Conservation (phyloP, 768 basidiomycete genomes). For the Podaxis sp. region DNA sequence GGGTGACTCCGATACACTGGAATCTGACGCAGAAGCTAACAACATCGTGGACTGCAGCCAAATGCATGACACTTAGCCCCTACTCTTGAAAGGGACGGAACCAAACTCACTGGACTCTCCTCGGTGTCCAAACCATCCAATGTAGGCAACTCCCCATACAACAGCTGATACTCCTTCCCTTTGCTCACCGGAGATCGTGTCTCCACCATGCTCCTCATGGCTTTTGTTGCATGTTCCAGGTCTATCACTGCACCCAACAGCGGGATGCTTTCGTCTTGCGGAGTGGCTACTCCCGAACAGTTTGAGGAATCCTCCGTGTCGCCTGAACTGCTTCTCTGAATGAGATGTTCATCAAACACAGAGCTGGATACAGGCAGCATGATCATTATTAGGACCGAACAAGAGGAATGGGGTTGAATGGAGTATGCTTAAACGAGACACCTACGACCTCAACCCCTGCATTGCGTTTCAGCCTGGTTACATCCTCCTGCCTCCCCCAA, state of each 20-base stretch:
- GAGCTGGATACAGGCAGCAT: not conserved
- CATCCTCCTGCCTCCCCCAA: not conserved
- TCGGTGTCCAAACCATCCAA: no score
- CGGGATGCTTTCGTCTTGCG: not conserved
- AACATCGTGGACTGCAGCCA: not conserved
- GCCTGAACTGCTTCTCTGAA: conserved; percentile 6
- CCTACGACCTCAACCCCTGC: not conserved
- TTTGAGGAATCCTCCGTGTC: conserved; percentile 3
- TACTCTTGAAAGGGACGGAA: no score
- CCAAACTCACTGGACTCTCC: no score
- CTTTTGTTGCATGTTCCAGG: not conserved
- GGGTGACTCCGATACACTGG: not conserved
- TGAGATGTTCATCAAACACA: conserved; percentile 6
- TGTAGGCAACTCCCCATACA: not conserved
- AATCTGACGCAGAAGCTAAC: not conserved
- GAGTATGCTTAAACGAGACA: not conserved
- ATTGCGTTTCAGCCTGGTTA: not conserved
- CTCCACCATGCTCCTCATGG: no score
- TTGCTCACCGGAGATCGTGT: no score
- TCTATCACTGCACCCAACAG: not conserved
- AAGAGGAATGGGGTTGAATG: not conserved
- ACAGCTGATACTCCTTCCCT: not conserved
- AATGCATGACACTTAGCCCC: not conserved
- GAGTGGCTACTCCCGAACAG: conserved; percentile 1
- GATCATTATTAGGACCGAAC: not conserved